These are phyloP conservation scores for Malus orientalis DNA, from an alignment of 306 rosid species.

Conservation along the genomic window DNA sequence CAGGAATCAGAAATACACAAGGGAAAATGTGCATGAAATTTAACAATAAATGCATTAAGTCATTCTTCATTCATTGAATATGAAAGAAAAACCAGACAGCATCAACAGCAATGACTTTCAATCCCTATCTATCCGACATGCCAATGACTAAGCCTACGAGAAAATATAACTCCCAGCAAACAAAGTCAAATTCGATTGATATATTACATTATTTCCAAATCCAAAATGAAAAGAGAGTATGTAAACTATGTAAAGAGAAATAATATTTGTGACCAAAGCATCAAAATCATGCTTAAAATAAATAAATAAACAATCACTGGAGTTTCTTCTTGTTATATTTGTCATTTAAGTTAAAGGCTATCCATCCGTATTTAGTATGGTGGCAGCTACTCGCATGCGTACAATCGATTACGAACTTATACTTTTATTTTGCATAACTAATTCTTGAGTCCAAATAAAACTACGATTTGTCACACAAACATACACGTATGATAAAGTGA, in stretches of 20 bases:
- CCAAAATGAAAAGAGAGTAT: background rate
- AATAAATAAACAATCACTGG: too few relatives aligned
- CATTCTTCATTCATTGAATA: background rate
- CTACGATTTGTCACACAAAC: too few relatives aligned
- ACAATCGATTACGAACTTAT: too few relatives aligned
- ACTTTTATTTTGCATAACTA: too few relatives aligned
- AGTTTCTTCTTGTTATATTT: too few relatives aligned
- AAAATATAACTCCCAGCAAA: background rate
- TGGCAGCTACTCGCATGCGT: too few relatives aligned
- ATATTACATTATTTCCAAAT: background rate
- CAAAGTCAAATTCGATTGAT: background rate
- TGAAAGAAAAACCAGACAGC: background rate
- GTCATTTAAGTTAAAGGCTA: too few relatives aligned
- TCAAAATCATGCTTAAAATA: too few relatives aligned
- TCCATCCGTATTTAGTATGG: too few relatives aligned
- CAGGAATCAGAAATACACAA: background rate
- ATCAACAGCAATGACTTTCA: background rate
- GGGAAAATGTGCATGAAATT: background rate
- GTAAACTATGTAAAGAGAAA: background rate
- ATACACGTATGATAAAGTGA: too few relatives aligned
- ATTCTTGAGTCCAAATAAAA: too few relatives aligned
- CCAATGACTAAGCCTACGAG: background rate
- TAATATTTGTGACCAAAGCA: background rate
- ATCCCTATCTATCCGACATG: background rate
- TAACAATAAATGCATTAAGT: background rate